Evolutionary conservation across 2,329 filamentous ascomycete species (phyloP), one percentile per base, ranked within the genome.

Genomic region (Penicillium sclerotiorum): DNA sequence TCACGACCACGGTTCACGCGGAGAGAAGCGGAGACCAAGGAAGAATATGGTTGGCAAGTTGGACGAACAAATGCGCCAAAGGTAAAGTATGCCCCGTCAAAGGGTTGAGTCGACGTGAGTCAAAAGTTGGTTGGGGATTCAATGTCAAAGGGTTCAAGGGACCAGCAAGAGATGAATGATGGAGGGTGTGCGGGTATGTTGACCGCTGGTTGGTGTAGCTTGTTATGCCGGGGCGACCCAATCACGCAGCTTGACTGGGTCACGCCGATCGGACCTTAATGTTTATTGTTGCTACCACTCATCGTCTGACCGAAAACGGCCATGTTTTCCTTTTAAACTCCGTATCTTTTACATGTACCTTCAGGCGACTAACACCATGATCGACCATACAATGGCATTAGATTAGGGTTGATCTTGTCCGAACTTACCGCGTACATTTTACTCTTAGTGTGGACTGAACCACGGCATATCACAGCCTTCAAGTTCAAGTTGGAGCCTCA

Each of bases 1-100:
- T 45, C 49, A 48, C 51, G 36, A 47, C 44, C 47, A 43, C 25
- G 47, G 50, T 44, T 47, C 47, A 53, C 51, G 50, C 47, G 50
- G 50, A 21, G 44, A 41, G 17, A 40, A 35, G 25, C 22, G 36
- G 17, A 23, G 41, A 52, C 42, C 30, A 47, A 18, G 20, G 18
- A 15, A 32, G 6, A 17, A 25, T 28, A 8, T 40, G 41, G 47
- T 50, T 49, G 47, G 47, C 18, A 37, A 30, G 40, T 22, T 17
- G 15, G 27, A 27, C 40, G 20, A 22, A 4, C 27, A 8, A 35
- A 30, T n/a, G 25, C 8, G 8, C n/a, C n/a, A n/a, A n/a, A n/a
- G n/a, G n/a, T n/a, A n/a, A n/a, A n/a, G n/a, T n/a, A n/a, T n/a
- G n/a, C n/a, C n/a, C n/a, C n/a, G n/a, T n/a, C n/a, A n/a, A n/a